phyloP scores from a whole-genome alignment of 2,329 filamentous ascomycete species.

The Hymenoscyphus linearis region DNA sequence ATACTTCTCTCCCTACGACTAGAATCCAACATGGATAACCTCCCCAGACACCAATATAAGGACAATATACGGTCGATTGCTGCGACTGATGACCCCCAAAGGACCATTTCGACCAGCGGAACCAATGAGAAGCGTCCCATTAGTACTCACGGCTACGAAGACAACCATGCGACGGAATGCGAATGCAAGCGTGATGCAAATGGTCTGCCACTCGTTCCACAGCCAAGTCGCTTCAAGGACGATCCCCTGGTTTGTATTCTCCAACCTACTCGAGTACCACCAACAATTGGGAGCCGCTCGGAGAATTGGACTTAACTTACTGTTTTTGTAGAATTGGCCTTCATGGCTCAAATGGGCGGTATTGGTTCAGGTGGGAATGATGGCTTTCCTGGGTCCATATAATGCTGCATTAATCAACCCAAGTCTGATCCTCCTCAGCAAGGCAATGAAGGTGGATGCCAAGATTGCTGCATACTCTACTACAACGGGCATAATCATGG shows the following conservation, averaged over 20 bases:
- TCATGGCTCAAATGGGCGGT: slow-evolving; percentile 31
- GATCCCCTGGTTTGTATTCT: slow-evolving; percentile 27
- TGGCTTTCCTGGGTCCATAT: slow-evolving; percentile 31
- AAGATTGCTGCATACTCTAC: slow-evolving; percentile 28
- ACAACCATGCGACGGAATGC: neutral
- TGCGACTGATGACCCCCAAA: neutral
- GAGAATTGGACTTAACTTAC: neutral
- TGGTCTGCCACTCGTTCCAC: slow-evolving; percentile 26
- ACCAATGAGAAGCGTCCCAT: neutral
- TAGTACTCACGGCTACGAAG: neutral
- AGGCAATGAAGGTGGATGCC: slow-evolving; percentile 21
- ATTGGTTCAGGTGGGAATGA: slow-evolving; percentile 29
- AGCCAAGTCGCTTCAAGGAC: slow-evolving; percentile 29
- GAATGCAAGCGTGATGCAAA: slow-evolving; percentile 2
- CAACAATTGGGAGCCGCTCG: neutral
- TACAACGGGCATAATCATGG: slow-evolving; percentile 27
- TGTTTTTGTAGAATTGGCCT: slow-evolving; percentile 27
- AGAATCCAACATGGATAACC: neutral
- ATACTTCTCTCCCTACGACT: neutral
- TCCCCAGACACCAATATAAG: neutral
- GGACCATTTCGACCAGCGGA: neutral
- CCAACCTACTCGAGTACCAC: neutral
- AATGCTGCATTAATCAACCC: slow-evolving; percentile 29
- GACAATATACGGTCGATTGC: neutral
- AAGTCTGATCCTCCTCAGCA: slow-evolving; percentile 25